Conservation (phyloP, 164 flowering plant species). For the Magnolia kwangsiensis region DNA sequence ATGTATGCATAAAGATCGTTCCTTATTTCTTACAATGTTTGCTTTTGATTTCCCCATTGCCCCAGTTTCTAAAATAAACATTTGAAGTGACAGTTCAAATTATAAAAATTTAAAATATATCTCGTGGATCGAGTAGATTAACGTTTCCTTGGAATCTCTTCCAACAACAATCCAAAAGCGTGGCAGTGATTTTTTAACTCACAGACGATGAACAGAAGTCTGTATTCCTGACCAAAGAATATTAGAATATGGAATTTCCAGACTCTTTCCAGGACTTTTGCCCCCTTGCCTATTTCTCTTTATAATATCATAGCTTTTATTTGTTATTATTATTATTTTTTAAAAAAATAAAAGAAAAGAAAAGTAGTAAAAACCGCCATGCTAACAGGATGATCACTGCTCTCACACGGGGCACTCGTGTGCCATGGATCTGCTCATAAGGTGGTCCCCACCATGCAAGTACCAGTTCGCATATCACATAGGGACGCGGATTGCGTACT, state of each 20-base stretch:
- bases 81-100: not conserved
- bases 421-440: not conserved
- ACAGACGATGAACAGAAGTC: not conserved
- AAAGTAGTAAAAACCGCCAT: not conserved
- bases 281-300: not conserved
- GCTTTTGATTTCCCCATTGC: not conserved
- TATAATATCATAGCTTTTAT: no score
- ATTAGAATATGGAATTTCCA: not conserved
- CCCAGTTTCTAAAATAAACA: not conserved
- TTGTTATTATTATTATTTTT: no score
- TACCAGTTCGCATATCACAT: no score
- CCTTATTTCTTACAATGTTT: no score
- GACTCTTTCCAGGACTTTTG: not conserved
- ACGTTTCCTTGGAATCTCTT: not conserved
- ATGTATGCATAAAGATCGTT: no score
- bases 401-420: not conserved
- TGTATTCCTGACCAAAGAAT: conserved; percentile 3
- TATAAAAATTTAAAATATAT: not conserved
- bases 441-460: no score
- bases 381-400: not conserved
- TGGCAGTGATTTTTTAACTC: not conserved
- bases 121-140: not conserved
- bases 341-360: no score
- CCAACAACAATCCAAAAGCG: not conserved
- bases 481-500: no score